Evolutionary conservation across 345 rosid species (phyloP), one percentile per base, ranked within the genome.

Genomic region (Arabis alpina): DNA sequence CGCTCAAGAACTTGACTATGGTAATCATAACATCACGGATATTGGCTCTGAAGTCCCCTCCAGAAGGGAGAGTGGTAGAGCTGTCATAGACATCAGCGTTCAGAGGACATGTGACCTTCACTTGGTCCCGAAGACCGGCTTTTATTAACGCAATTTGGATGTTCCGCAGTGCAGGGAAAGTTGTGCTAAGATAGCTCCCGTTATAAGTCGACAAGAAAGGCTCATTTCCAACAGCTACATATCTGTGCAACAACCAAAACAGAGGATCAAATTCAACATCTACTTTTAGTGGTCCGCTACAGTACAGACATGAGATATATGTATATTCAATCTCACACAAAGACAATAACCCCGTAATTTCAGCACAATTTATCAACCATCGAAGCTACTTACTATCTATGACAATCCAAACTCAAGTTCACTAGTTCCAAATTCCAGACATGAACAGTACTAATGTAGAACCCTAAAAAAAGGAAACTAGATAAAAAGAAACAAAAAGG

Each of bases 171-270:
- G 99, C 99, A 12, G 99, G 98, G 66, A 74, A 84, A 41, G 96
- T 89, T 6, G 91, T 81, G 1, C 24, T 30, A 36, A 89, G 82
- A 68, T 74, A 94, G 55, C 62, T 91, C 48, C 89, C 95, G 10
- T 91, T 91, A 77, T 88, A 94, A 25, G 96, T 86, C 37, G 79
- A 32, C 79, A 94, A 72, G 78, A 91, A 94, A 70, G 99, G 99
- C 56, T 94, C 99, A 45, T 91, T 94, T 2, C 98, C 98, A 0
- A 89, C 96, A n/a, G 96, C 97, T 10, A 93, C 96, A 41, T 91
- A 87, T 79, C 98, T 93, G 89, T 65, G 23, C 37, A 73, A 57
- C 8, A 56, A 42, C 67, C 24, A 2, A 61, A 73, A 11, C 70
- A 64, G 16, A 45, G n/a, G 4, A 36, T 45, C 58, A 63, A n/a